These are phyloP conservation scores for Immersiella caudata DNA, from an alignment of 495 filamentous ascomycete species.

Conservation along the genomic window DNA sequence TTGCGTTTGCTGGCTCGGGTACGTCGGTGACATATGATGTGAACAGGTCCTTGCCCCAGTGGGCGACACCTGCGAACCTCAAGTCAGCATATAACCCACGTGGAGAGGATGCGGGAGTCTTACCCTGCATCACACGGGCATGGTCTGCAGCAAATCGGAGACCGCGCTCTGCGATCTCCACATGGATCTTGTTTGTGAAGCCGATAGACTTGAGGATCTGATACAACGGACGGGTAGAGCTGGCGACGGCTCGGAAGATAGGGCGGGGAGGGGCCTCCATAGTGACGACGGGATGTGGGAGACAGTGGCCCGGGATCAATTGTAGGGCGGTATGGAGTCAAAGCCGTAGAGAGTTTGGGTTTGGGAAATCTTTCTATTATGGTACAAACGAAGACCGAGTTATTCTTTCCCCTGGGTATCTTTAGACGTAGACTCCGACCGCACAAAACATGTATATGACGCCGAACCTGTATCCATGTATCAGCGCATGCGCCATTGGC, in stretches of 20 bases:
- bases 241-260: conserved; percentile 77
- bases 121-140: conserved; percentile 80
- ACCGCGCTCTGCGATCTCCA: conserved; percentile 80
- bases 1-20: conserved; percentile 34
- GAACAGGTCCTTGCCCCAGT: conserved; percentile 77
- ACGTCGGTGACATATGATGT: conserved; percentile 69
- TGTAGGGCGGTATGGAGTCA: neutral
- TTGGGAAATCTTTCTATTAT: conserved; percentile 36
- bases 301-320: conserved; percentile 8
- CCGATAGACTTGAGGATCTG: conserved; percentile 87
- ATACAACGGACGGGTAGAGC: conserved; percentile 83
- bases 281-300: conserved; percentile 3
- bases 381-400: conserved; percentile 43
- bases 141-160: conserved; percentile 87
- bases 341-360: neutral
- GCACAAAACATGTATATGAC: conserved; percentile 98
- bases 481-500: neutral
- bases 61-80: conserved; percentile 64
- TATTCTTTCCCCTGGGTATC: conserved; percentile 40
- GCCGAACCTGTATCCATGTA: conserved; percentile 70
- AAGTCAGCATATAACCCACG: neutral
- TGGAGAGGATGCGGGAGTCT: conserved; percentile 5
- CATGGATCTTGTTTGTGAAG: conserved; percentile 77
- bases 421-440: conserved; percentile 94
- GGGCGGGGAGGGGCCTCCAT: conserved; percentile 27